Evolutionary conservation across 1,139 yeast genomes (phyloP), one percentile per base, ranked within the genome.

Genomic region (Lodderomyces margitis): DNA sequence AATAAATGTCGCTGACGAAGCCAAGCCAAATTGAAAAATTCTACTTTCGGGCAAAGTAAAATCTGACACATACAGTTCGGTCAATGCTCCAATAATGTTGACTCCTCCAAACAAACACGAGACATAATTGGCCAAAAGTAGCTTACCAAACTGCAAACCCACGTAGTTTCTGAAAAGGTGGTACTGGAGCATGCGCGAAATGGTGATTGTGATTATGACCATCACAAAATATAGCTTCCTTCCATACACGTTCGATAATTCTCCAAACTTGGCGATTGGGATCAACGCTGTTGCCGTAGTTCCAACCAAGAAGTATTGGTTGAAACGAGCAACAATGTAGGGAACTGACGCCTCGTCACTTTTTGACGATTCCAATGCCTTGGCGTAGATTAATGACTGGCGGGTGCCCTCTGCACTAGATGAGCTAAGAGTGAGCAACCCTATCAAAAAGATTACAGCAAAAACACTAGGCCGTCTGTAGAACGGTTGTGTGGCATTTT

Each of bases 1-100:
- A 3, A 72, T 62, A 50, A 70, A 81, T 43, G 83, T 55, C 23
- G 76, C 63, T 0, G 88, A 84, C 45, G 74, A 69, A 16, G 74
- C 62, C 31, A 75, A 59, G 1, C 88, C 87, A 46, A 85, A 62
- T 4, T 70, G 66, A 40, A 73, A 73, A 20, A 80, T 75, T 44
- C 91, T 60, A 39, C 71, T 68, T 32, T 65, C 67, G 1, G 81
- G 68, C 14, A 76, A 78, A 38, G 81, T 74, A 14, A 41, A 16
- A 58, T 85, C 94, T 3, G 84, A 68, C 20, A 83, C 68, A 53
- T 83, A 85, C 36, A 86, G 72, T 46, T 75, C 75, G 15, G 74
- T 59, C 23, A 83, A 57, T 17, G 81, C 73, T 41, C 78, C 52
- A 33, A 79, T 48, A 10, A 80, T 66, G 44, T 73, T 54, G 2